These are phyloP conservation scores for Brasenia schreberi DNA, from an alignment of 164 flowering plant species.

Conservation along the genomic window DNA sequence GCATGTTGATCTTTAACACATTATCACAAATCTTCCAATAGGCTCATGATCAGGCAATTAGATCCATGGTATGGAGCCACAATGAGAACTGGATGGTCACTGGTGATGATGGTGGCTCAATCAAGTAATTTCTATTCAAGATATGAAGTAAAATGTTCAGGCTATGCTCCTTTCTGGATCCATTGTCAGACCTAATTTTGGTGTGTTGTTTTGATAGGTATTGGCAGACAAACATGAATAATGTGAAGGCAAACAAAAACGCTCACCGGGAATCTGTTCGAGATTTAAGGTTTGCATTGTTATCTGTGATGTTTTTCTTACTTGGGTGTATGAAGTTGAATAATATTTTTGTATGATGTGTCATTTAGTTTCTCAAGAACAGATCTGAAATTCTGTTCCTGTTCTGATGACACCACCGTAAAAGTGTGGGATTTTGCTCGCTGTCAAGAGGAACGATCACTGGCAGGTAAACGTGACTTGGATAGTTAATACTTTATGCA, in stretches of 20 bases:
- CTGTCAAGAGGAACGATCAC: slow-evolving; percentile 90
- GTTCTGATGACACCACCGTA: slow-evolving; percentile 97
- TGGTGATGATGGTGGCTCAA: slow-evolving; percentile 97
- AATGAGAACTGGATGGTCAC: slow-evolving; percentile 99
- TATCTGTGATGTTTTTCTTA: background rate
- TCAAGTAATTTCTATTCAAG: slow-evolving; percentile 41
- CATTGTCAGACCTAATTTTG: background rate
- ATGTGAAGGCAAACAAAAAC: slow-evolving; percentile 92
- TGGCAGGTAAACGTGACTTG: slow-evolving; percentile 74
- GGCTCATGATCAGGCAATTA: slow-evolving; percentile 99
- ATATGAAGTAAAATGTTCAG: background rate
- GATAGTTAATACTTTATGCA: background rate
- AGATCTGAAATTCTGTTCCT: slow-evolving; percentile 95
- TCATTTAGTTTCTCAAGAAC: slow-evolving; percentile 72
- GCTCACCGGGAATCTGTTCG: slow-evolving; percentile 98
- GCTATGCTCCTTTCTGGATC: background rate
- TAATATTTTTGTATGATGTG: background rate
- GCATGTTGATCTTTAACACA: background rate
- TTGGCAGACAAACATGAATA: slow-evolving; percentile 98
- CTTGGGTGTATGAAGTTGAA: background rate
- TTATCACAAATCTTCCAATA: slow-evolving; percentile 8
- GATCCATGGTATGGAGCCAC: slow-evolving; percentile 99
- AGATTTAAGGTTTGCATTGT: slow-evolving; percentile 57
- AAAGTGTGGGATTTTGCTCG: slow-evolving; percentile 99
- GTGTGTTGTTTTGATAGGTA: slow-evolving; percentile 35